Percentiles rank a stretch among this genome's conserved stretches.
These are phyloP conservation scores for Pistacia atlantica DNA, from an alignment of 345 rosid genomes.

Conservation along the genomic window DNA sequence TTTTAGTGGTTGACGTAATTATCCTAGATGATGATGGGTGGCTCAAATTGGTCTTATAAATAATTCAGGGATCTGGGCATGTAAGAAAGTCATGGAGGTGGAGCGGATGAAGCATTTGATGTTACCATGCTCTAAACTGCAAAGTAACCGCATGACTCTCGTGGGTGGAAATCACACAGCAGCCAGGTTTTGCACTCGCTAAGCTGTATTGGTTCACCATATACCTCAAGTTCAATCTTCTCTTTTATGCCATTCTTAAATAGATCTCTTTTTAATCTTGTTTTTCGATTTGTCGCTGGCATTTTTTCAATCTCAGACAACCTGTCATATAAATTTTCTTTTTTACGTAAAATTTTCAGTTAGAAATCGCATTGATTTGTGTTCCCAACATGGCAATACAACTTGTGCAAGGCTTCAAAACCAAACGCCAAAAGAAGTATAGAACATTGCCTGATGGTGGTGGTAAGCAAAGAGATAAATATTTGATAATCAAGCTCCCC, in stretches of 20 bases:
- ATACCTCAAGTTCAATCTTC: constrained; percentile 10
- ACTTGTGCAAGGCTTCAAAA: constrained; percentile 35
- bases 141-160: constrained; percentile 54
- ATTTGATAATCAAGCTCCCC: constrained; percentile 45
- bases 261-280: constrained; percentile 4
- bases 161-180: constrained; percentile 93
- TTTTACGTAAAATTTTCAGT: no score
- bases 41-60: constrained; percentile 2
- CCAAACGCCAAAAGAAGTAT: constrained; percentile 33
- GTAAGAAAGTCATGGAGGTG: constrained; percentile 50
- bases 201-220: constrained; percentile 12
- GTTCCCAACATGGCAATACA: constrained; percentile 39
- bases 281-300: constrained; percentile 20
- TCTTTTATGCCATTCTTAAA: not conserved
- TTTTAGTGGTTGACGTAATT: constrained; percentile 8
- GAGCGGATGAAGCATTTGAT: constrained; percentile 57
- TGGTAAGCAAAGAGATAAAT: constrained; percentile 11
- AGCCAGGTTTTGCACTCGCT: constrained; percentile 85
- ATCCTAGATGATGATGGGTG: not conserved
- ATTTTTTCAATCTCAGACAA: constrained; percentile 3
- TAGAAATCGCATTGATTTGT: no score
- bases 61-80: not conserved
- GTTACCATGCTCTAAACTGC: constrained; percentile 49
- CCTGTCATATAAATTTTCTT: no score
- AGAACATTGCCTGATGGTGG: constrained; percentile 3